Evolutionary conservation across 371 early-diverging fungal species (phyloP), one percentile per base, ranked within the genome.

Genomic region (Sanchytrium tribonematis): DNA sequence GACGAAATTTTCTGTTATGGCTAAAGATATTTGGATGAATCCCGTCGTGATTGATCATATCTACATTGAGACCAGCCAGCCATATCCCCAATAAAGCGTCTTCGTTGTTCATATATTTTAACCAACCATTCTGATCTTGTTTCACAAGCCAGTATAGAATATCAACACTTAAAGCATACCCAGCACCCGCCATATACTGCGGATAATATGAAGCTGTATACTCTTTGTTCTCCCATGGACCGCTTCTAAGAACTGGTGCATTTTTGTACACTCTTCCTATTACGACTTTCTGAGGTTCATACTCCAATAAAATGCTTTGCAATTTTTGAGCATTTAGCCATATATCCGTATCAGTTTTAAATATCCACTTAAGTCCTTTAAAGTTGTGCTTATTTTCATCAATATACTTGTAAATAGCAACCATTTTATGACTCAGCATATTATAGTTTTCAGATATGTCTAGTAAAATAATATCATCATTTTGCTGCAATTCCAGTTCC

Each of bases 81-180:
- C 48, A 48, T 5, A 48, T 48, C 22, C 48, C 48, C 48, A 48
- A 22, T 12, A 48, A 22, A 48, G 48, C 48, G 22, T 48, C 48
- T 48, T 48, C 48, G 48, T 48, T 48, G 48, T 22, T 48, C 48
- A 48, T 48, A 48, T 48, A 48, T 48, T 48, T 48, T 48, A 48
- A 48, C 48, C 48, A 48, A 5, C 48, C 48, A 12, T 48, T 22
- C 12, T 22, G 5, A 48, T 48, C 48, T 22, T 48, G 48, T 48
- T 48, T 5, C 5, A 48, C 48, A 12, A 48, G 48, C 48, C 48
- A 48, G 22, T 48, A 22, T 12, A 48, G 12, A 48, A 48, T 22
- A 48, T 48, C 48, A 22, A 48, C 5, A 48, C 48, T 48, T 48
- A 48, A 22, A 48, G 48, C 48, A 48, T 48, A 48, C 48, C 48